Evolutionary conservation across 371 early-diverging fungal genomes (phyloP).

Genomic region (Blakeslea trispora): DNA sequence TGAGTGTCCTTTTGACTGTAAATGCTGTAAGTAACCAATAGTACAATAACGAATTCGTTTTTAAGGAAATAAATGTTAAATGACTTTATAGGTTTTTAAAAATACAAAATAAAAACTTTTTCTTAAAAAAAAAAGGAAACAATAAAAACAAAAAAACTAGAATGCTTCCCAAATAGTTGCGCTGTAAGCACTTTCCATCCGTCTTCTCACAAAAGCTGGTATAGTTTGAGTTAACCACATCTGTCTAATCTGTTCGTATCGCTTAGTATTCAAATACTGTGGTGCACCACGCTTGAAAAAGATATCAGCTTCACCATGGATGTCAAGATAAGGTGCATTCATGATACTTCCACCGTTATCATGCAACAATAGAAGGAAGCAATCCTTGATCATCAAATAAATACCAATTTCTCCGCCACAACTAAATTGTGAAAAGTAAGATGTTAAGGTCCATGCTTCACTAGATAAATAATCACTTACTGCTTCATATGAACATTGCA

Average conservation of each 20-base stretch:
- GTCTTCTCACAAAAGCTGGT: conserved; percentile 85
- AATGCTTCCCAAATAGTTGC: conserved; percentile 40
- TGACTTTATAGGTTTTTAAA: conserved; percentile 6
- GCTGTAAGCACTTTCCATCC: conserved; percentile 66
- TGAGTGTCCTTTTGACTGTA: conserved; percentile 52
- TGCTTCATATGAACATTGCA: conserved; percentile 84
- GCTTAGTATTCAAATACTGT: conserved; percentile 76
- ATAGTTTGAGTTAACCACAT: conserved; percentile 86
- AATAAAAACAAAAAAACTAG: conserved; percentile 1
- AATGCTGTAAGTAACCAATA: conserved; percentile 50
- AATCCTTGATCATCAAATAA: conserved; percentile 84
- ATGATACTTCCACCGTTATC: conserved; percentile 82
- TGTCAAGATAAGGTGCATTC: conserved; percentile 92
- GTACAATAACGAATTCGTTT: neutral
- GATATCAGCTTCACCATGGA: conserved; percentile 86
- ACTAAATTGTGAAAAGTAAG: conserved; percentile 44
- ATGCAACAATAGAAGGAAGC: conserved; percentile 76
- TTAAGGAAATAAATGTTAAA: neutral
- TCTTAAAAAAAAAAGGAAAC: neutral
- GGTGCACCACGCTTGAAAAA: conserved; percentile 79
- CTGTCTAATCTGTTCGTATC: conserved; percentile 89
- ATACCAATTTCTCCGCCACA: conserved; percentile 94
- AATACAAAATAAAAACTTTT: neutral
- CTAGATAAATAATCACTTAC: conserved; percentile 42
- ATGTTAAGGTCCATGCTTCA: neutral